Evolutionary conservation across 441 rosid genomes (phyloP), one percentile per base, ranked within the genome.

Genomic region (Corymbia calophylla): DNA sequence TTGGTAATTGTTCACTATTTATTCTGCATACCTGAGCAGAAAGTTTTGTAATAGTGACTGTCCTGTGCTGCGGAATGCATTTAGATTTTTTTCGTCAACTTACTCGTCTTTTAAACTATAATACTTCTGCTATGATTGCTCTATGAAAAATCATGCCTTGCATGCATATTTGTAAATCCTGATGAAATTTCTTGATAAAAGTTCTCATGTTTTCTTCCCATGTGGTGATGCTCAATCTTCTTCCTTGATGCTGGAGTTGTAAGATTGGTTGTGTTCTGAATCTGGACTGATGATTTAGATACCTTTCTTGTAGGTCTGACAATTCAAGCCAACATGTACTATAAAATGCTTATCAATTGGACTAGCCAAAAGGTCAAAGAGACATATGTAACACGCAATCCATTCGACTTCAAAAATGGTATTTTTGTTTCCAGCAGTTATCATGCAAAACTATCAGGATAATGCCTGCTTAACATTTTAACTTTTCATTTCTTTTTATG

Each of bases 371-470:
- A 94, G 90, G 95, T 98, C 91, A 98, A 96, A 91, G 97, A 95
- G 92, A 93, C 98, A 14, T 93, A 95, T 86, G 91, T 95, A 73
- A 91, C 93, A 4, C 96, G 87, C 70, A 96, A 96, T 93, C 96
- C 99, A 9, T 97, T 98, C 94, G 98, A 98, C 91, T 98, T 96
- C 91, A 97, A 96, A 93, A 93, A 97, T 90, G 99, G 99, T 98
- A 96, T 55, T 86, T 91, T 77, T 29, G 7, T 77, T 39, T 39
- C 51, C 1, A 16, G 51, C n/a, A 12, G 44, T 3, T 23, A n/a
- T 77, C 51, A 21, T 21, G 84, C 51, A 3, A 39, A 77, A 39
- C 84, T 77, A 77, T 23, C 1, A 1, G 84, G 29, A 77, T 44
- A 77, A 77, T 0, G 12, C n/a, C 84, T 77, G 3, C 84, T 39